Evolutionary conservation across 1,284 basidiomycete genomes (phyloP).

Genomic region (Cryptococcus maquisensis): DNA sequence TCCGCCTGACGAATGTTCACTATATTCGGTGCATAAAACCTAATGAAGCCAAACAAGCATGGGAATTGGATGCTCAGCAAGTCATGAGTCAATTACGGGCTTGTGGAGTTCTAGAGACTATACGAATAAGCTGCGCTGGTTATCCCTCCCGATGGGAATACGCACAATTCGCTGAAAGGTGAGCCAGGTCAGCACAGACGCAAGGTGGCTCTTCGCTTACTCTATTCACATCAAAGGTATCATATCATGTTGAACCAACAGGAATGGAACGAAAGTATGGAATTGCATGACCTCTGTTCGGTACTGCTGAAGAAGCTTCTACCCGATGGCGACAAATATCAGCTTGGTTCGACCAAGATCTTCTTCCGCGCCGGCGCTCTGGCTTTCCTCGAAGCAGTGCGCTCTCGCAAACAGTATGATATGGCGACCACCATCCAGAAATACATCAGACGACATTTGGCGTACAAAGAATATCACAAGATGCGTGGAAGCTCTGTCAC

Average conservation of each 20-base stretch:
- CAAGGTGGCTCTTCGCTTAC: not conserved
- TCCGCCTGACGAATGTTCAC: conserved; percentile 96
- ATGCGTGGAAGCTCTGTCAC: conserved; percentile 71
- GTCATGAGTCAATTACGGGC: conserved; percentile 93
- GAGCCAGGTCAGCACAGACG: conserved; percentile 31
- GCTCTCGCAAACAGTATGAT: conserved; percentile 79
- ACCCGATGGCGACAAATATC: conserved; percentile 92
- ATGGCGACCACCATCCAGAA: conserved; percentile 96
- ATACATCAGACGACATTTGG: conserved; percentile 84
- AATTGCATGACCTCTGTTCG: conserved; percentile 76
- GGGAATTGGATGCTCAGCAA: conserved; percentile 95
- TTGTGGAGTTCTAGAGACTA: conserved; percentile 98
- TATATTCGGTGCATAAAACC: conserved; percentile 99
- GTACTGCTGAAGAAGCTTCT: conserved; percentile 81
- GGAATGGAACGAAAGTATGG: conserved; percentile 69
- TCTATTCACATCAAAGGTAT: conserved; percentile 62
- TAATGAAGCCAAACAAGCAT: conserved; percentile 92
- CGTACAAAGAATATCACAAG: conserved; percentile 71
- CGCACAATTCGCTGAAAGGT: conserved; percentile 98
- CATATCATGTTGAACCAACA: conserved; percentile 91
- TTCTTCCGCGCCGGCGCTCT: conserved; percentile 99
- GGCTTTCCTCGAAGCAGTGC: conserved; percentile 87
- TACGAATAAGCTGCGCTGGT: conserved; percentile 96
- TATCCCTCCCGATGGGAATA: conserved; percentile 99
- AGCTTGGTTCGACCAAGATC: conserved; percentile 94